Conservation (phyloP, 148 eudicot genomes). For the Camellia granthamiana region DNA sequence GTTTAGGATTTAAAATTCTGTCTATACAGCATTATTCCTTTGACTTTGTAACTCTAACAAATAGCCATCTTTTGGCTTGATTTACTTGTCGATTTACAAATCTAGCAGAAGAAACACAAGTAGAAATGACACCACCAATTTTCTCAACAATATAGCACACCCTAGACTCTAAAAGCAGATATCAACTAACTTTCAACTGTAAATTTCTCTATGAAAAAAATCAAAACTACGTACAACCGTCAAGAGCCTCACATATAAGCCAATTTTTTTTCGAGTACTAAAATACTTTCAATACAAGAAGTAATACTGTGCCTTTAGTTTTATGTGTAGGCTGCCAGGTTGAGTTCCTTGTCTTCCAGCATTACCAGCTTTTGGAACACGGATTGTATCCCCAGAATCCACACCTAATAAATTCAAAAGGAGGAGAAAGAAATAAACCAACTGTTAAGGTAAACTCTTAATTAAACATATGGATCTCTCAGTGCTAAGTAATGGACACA, state of each 20-base stretch:
- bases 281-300: not conserved
- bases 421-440: conserved; percentile 16
- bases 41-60: not conserved
- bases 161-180: not conserved
- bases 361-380: conserved; percentile 88
- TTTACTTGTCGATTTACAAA: too few species aligned
- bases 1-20: not conserved
- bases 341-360: conserved; percentile 63
- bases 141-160: too few species aligned
- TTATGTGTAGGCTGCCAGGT: conserved; percentile 72
- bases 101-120: not conserved
- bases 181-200: not conserved
- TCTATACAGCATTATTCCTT: not conserved
- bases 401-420: conserved; percentile 48
- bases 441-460: conserved; percentile 1
- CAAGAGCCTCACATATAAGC: not conserved
- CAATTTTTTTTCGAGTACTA: conserved; percentile 8
- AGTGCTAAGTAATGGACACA: not conserved
- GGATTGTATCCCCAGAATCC: conserved; percentile 83
- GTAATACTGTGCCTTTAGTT: conserved; percentile 49
- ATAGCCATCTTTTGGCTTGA: not conserved
- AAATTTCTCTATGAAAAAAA: not conserved
- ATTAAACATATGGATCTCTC: not conserved
- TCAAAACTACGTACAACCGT: not conserved
- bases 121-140: not conserved